A percentile compares a stretch with the other conserved stretches of the same genome.
These are phyloP conservation scores for Fusarium robinianum DNA, from an alignment of 2,329 filamentous ascomycete species.

Conservation along the genomic window DNA sequence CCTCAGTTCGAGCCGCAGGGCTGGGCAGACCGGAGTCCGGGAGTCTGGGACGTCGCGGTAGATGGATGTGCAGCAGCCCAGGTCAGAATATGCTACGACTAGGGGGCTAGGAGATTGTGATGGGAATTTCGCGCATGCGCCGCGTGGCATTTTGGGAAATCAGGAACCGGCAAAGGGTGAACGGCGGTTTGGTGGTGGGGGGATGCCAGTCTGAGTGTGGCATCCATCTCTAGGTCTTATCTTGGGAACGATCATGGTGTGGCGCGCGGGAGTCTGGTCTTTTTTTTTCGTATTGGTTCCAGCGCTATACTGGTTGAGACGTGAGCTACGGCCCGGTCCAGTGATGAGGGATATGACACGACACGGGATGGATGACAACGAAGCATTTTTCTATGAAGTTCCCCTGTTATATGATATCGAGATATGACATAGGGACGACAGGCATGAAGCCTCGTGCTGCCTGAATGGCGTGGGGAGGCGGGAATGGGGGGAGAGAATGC, in stretches of 20 bases:
- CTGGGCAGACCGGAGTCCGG: slow-evolving; percentile 13
- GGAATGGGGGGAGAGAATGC: no score
- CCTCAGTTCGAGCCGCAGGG: no score
- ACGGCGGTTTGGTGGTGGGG: slow-evolving; percentile 20
- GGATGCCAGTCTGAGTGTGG: slow-evolving; percentile 24
- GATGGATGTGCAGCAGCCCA: slow-evolving; percentile 9
- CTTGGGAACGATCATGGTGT: slow-evolving; percentile 24
- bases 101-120: slow-evolving; percentile 8
- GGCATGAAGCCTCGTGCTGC: no score
- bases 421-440: no score
- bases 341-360: neutral
- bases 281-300: slow-evolving; percentile 14
- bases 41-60: slow-evolving; percentile 11
- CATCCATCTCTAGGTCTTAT: slow-evolving; percentile 12
- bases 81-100: slow-evolving; percentile 1
- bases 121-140: slow-evolving; percentile 8
- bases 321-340: slow-evolving; percentile 13
- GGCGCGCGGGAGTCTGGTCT: slow-evolving; percentile 22
- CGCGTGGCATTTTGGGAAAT: slow-evolving; percentile 16
- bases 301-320: slow-evolving; percentile 21
- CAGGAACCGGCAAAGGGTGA: slow-evolving; percentile 15
- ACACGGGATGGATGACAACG: no score
- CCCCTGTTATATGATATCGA: no score
- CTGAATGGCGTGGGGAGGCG: no score
- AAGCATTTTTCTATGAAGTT: no score